Conservation (phyloP, 345 rosid genomes). For the Lepidium africanum region DNA sequence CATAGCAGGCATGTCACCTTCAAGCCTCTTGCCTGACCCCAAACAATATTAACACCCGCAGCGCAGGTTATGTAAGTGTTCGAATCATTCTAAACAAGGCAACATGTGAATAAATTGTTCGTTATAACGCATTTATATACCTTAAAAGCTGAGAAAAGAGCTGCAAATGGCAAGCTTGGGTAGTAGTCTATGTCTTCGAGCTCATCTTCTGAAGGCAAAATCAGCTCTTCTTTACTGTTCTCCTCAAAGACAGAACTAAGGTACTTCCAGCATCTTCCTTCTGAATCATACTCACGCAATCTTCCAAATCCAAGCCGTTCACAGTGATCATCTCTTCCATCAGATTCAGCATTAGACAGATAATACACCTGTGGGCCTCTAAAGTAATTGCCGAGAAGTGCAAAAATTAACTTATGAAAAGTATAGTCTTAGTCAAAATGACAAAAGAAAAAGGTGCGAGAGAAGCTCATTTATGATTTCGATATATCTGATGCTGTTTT, state of each 20-base stretch:
- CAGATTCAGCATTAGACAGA: constrained; percentile 46
- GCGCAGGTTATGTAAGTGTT: not conserved
- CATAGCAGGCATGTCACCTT: constrained; percentile 76
- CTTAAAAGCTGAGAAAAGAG: constrained; percentile 84
- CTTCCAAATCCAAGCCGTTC: constrained; percentile 73
- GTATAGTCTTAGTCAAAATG: not conserved
- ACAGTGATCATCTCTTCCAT: constrained; percentile 71
- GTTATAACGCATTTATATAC: constrained; percentile 19
- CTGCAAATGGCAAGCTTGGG: constrained; percentile 94
- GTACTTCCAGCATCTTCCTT: constrained; percentile 76
- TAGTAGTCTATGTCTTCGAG: constrained; percentile 78
- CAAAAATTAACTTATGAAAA: not conserved
- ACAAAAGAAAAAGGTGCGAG: not conserved
- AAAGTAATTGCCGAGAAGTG: constrained; percentile 12
- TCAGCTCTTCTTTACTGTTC: constrained; percentile 25
- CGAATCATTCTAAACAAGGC: not conserved
- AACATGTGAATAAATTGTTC: not conserved
- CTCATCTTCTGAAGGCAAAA: constrained; percentile 65
- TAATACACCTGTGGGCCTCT: constrained; percentile 74
- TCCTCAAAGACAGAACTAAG: constrained; percentile 61
- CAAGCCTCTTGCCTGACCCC: constrained; percentile 69
- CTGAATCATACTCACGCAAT: constrained; percentile 60
- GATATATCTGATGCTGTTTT: not conserved
- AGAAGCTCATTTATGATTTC: not conserved
- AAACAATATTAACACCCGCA: constrained; percentile 4